Evolutionary conservation across 2,329 filamentous ascomycete species (phyloP).

Genomic region (Chrysosphaeria jannelii): DNA sequence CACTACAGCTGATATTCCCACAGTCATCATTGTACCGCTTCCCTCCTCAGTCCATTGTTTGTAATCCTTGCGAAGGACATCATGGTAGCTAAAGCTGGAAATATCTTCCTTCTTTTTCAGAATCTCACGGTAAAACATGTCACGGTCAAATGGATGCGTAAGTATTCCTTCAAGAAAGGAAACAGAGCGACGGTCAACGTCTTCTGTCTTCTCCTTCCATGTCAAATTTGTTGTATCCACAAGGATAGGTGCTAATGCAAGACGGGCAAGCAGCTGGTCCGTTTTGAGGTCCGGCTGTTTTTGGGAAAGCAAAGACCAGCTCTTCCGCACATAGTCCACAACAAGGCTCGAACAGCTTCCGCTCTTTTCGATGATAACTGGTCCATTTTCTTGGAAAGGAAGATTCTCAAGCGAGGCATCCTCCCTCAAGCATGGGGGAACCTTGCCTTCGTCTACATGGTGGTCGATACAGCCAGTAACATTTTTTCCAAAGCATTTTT

Average conservation of each 20-base stretch:
- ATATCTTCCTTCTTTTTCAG: slow-evolving; percentile 37
- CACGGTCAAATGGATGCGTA: slow-evolving; percentile 17
- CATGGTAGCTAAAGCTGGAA: slow-evolving; percentile 24
- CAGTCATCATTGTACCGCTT: slow-evolving; percentile 12
- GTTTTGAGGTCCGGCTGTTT: slow-evolving; percentile 11
- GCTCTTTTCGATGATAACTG: slow-evolving; percentile 30
- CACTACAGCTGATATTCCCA: slow-evolving; percentile 39
- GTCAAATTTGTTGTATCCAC: slow-evolving; percentile 41
- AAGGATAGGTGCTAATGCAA: slow-evolving; percentile 40
- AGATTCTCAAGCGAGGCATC: too few species aligned
- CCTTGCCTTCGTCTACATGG: slow-evolving; percentile 37
- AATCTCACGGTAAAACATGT: slow-evolving; percentile 26
- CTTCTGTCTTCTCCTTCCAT: slow-evolving; percentile 31
- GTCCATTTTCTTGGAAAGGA: slow-evolving; percentile 9
- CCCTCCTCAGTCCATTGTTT: slow-evolving; percentile 32
- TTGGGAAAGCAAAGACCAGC: slow-evolving; percentile 22
- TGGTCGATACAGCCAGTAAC: slow-evolving; percentile 47
- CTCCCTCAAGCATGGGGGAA: too few species aligned
- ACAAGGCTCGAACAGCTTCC: slow-evolving; percentile 51
- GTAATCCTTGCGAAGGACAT: slow-evolving; percentile 57
- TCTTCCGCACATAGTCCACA: slow-evolving; percentile 21
- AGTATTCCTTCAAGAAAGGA: slow-evolving; percentile 20
- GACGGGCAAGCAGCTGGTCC: slow-evolving; percentile 18
- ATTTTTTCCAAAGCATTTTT: slow-evolving; percentile 9
- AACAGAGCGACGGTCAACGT: slow-evolving; percentile 26